A percentile compares a stretch with the other conserved stretches of the same genome.
Evolutionary conservation across 768 basidiomycete species (phyloP).

Genomic region (Calocera cornea): DNA sequence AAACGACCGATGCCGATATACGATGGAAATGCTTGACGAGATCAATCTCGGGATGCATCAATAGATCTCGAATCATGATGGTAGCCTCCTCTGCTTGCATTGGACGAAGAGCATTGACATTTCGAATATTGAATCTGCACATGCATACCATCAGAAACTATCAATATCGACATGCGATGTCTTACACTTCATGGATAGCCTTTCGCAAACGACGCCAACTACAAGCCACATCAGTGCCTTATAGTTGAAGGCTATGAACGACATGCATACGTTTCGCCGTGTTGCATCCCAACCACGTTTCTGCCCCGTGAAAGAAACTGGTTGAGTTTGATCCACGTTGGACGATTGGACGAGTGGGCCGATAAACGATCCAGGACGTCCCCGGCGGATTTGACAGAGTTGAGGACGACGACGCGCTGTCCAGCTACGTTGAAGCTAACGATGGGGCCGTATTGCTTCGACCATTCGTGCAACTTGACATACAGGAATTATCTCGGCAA

Average conservation of each 20-base stretch:
- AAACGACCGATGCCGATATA: neutral
- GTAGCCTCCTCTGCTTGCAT: neutral
- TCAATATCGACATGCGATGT: neutral
- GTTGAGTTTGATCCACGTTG: neutral
- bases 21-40: neutral
- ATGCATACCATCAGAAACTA: neutral
- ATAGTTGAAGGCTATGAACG: neutral
- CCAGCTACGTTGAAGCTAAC: neutral
- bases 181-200: neutral
- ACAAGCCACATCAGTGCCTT: neutral
- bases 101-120: neutral
- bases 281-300: neutral
- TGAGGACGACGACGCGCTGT: neutral
- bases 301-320: neutral
- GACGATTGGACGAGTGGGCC: neutral
- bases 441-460: slow-evolving; percentile 31
- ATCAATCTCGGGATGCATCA: neutral
- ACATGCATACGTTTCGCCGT: neutral
- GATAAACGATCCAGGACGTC: neutral
- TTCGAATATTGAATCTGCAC: neutral
- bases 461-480: slow-evolving; percentile 49
- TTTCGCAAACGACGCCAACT: neutral
- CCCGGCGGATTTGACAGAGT: neutral
- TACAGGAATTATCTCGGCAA: slow-evolving; percentile 31
- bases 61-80: neutral